Conservation (phyloP, 176 grass and related monocot genomes). For the Oryza glumipatula region DNA sequence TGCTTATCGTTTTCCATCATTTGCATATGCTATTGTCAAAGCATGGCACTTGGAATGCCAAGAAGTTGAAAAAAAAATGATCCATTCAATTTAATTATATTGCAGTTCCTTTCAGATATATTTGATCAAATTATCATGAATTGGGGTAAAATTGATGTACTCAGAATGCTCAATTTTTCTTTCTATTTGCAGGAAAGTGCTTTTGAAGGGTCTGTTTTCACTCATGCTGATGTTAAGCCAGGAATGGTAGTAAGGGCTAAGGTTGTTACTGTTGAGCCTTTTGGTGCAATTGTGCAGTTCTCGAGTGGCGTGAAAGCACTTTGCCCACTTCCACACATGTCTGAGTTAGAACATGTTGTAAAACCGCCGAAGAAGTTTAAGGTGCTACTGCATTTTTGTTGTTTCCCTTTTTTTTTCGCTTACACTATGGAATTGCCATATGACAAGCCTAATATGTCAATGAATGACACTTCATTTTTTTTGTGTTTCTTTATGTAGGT, state of each 20-base stretch:
- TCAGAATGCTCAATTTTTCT: conserved; percentile 18
- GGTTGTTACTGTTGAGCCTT: conserved; percentile 71
- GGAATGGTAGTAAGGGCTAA: conserved; percentile 92
- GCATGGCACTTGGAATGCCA: neutral
- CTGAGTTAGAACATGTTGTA: conserved; percentile 77
- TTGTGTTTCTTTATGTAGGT: conserved; percentile 52
- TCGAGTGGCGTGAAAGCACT: conserved; percentile 94
- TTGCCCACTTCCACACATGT: conserved; percentile 94
- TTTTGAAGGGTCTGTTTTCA: conserved; percentile 97
- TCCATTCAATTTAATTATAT: neutral
- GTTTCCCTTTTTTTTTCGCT: conserved; percentile 11
- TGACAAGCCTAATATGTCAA: conserved; percentile 24
- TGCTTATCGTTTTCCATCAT: neutral
- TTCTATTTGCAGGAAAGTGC: conserved; percentile 80
- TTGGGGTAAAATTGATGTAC: neutral
- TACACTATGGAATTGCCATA: conserved; percentile 14
- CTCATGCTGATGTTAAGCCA: conserved; percentile 97
- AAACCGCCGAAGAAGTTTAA: conserved; percentile 98
- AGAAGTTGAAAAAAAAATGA: neutral
- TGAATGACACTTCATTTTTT: conserved; percentile 27
- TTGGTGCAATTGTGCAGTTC: conserved; percentile 85
- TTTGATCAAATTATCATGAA: neutral
- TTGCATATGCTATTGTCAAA: conserved; percentile 9
- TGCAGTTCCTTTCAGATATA: neutral
- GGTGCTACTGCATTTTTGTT: conserved; percentile 47